phyloP scores from a whole-genome alignment of 257 asterid species.

The Solanum neorickii region DNA sequence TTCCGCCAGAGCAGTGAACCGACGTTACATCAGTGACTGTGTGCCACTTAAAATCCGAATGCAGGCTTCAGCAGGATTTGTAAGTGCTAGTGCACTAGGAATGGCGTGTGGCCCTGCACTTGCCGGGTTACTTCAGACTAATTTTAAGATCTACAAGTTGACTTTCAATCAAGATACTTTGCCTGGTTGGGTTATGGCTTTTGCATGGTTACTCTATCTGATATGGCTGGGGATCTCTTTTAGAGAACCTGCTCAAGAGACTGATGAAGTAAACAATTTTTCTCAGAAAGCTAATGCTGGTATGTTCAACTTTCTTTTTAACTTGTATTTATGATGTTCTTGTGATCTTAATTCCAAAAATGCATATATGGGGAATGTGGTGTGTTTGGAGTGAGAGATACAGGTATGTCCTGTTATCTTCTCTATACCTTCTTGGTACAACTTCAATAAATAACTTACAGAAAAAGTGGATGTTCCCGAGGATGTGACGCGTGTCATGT shows the following conservation, averaged over 20 bases:
- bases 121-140: constrained; percentile 75
- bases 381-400: background rate
- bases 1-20: constrained; percentile 95
- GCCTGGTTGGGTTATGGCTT: constrained; percentile 97
- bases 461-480: background rate
- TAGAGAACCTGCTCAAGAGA: constrained; percentile 61
- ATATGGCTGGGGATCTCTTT: constrained; percentile 79
- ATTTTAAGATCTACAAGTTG: constrained; percentile 52
- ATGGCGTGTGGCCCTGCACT: constrained; percentile 99
- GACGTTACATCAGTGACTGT: constrained; percentile 92
- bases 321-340: background rate
- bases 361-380: background rate
- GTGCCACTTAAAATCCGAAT: constrained; percentile 86
- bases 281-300: constrained; percentile 31
- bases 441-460: background rate
- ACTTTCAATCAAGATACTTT: constrained; percentile 78
- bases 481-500: background rate
- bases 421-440: background rate
- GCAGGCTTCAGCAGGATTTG: constrained; percentile 99
- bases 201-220: constrained; percentile 66
- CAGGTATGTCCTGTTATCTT: background rate
- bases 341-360: background rate
- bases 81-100: constrained; percentile 99
- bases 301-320: background rate
- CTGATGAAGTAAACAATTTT: constrained; percentile 18